phyloP scores from a whole-genome alignment of 441 rosid genomes.

The Erodium trifolium region DNA sequence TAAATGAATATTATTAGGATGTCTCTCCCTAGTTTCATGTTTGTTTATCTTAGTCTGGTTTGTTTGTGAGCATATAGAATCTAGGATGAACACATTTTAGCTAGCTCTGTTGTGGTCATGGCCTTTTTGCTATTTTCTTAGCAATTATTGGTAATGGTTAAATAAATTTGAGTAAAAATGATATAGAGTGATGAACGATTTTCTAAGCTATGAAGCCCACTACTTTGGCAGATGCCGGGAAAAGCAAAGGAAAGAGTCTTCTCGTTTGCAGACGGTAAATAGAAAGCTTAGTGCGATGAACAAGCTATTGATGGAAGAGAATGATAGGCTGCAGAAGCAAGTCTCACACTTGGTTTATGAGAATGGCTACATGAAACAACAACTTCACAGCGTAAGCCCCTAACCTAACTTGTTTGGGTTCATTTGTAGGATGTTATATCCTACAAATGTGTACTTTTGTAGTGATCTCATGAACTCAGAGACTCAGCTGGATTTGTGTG shows the following conservation, averaged over 20 bases:
- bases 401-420: neutral
- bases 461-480: neutral
- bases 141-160: neutral
- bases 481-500: neutral
- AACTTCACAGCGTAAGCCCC: slow-evolving; percentile 56
- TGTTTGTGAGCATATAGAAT: neutral
- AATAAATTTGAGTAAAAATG: neutral
- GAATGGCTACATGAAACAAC: slow-evolving; percentile 86
- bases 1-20: neutral
- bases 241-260: slow-evolving; percentile 95
- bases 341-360: slow-evolving; percentile 31
- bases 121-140: too few relatives aligned
- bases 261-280: slow-evolving; percentile 86
- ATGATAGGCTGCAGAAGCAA: slow-evolving; percentile 92
- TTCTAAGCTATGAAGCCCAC: neutral
- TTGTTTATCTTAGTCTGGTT: neutral
- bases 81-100: neutral
- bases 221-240: slow-evolving; percentile 78
- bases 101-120: neutral
- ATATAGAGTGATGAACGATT: neutral
- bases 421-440: neutral
- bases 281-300: slow-evolving; percentile 92
- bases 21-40: neutral
- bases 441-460: neutral
- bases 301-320: slow-evolving; percentile 96